Percentiles rank a stretch among this genome's conserved stretches.
Conservation (phyloP, 2,329 filamentous ascomycete species). For the Aspergillus fumigatiaffinis region DNA sequence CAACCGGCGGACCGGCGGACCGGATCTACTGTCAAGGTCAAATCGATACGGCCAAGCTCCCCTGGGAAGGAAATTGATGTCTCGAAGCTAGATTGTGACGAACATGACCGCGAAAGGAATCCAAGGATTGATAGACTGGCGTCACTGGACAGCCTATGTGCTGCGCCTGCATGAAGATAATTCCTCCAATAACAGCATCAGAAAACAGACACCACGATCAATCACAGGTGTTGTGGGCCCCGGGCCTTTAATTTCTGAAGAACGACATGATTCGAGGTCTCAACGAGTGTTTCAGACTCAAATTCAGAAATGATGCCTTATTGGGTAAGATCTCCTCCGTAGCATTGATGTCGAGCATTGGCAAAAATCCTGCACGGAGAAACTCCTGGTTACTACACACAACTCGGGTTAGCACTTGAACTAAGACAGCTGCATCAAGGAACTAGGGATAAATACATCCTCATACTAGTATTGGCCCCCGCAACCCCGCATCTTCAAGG, state of each 20-base stretch:
- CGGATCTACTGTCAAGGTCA: not conserved
- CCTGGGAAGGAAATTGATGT: not conserved
- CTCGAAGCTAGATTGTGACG: not conserved
- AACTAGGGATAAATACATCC: not conserved
- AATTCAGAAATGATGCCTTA: not conserved
- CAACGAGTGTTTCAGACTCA: not conserved
- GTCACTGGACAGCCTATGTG: no score
- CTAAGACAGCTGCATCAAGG: not conserved
- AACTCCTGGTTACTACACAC: not conserved
- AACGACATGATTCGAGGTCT: not conserved
- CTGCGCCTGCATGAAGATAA: not conserved
- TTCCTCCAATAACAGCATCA: not conserved
- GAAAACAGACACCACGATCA: not conserved
- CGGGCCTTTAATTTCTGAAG: not conserved
- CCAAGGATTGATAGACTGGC: not conserved
- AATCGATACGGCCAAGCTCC: not conserved
- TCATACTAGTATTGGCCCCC: not conserved
- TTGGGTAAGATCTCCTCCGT: not conserved
- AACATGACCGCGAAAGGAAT: not conserved
- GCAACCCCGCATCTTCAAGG: slow-evolving; percentile 1
- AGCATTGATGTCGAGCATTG: not conserved
- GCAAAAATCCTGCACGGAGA: not conserved
- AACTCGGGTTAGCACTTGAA: not conserved
- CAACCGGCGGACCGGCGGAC: not conserved
- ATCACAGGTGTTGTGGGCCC: not conserved